Conservation (phyloP, 805 yeast genomes). For the Metschnikowia bowlesiae region DNA sequence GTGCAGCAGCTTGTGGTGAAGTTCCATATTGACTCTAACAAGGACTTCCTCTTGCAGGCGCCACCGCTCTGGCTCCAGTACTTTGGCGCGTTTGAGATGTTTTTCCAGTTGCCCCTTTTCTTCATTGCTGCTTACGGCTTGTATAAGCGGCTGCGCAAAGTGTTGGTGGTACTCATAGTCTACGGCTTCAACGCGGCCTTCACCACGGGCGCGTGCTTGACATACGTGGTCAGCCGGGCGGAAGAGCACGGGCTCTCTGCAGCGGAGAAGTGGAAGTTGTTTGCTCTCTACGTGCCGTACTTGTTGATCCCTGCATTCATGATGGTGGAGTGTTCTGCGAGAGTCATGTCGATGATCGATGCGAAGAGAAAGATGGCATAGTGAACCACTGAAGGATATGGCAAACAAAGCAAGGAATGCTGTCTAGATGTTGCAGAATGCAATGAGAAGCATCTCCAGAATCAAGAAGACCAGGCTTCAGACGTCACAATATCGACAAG, state of each 20-base stretch:
- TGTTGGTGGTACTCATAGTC: conserved; percentile 40
- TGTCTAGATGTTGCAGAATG: background rate
- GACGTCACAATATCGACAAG: too few species aligned
- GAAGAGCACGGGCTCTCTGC: conserved; percentile 34
- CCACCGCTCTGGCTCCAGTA: conserved; percentile 69
- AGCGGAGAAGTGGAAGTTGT: conserved; percentile 39
- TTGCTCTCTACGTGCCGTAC: conserved; percentile 65
- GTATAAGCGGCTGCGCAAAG: conserved; percentile 11
- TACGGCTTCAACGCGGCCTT: conserved; percentile 83
- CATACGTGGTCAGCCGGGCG: conserved; percentile 39
- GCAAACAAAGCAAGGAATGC: too few species aligned
- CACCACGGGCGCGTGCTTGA: conserved; percentile 72
- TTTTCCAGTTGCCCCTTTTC: conserved; percentile 80
- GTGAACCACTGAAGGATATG: too few species aligned
- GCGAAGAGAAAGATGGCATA: background rate
- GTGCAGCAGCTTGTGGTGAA: conserved; percentile 48
- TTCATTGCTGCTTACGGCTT: conserved; percentile 35
- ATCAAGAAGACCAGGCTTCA: too few species aligned
- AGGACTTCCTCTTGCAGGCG: conserved; percentile 61
- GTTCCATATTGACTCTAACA: conserved; percentile 60
- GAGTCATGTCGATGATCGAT: conserved; percentile 5
- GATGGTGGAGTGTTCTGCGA: conserved; percentile 37
- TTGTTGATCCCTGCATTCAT: conserved; percentile 59
- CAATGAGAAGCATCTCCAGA: too few species aligned
- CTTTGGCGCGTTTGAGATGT: conserved; percentile 68